Base-by-base conservation (phyloP, 2,329 filamentous ascomycete species). In the Curvularia sp. region DNA sequence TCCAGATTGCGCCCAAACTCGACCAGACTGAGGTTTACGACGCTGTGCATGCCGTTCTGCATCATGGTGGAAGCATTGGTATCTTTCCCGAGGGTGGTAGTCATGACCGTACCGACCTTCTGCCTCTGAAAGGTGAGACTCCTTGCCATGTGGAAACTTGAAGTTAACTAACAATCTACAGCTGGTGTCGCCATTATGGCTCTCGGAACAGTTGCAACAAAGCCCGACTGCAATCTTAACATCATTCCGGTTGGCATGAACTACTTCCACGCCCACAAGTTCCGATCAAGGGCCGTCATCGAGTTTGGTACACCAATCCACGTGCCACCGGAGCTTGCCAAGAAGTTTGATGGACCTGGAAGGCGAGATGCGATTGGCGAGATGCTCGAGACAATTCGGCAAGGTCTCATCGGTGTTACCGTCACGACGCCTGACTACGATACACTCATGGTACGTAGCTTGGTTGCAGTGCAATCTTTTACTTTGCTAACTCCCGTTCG, bases 171-270 rank as follows among this genome's bases (percentile, higher is more conserved):
- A 76, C 44, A 47, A 7, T 30, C 15, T 55, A 10, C 64, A 87
- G 94, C 95, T 69, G 94, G 94, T 76, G 92, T 99, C 60, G 95
- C 95, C 58, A 95, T 99, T 73, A 99, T 99, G 94, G 95, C 94
- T 12, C 85, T 99, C 35, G 94, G 94, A 39, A 90, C 95, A 0
- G 83, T 98, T 51, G 92, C 91, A 5, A 89, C 92, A 56, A 88
- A 93, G 61, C 93, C 93, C 2, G 85, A 94, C 64, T 97, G 92
- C 73, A 92, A 91, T 30, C 82, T 99, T 61, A 96, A 93, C 78
- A 97, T 99, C 69, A 92, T 99, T 24, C 95, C 95, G 3, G 93
- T 95, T 51, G 94, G 94, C 69, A 97, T 99, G 94, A 99, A 99
- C 79, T 99, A 99, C 79, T 99, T 99, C 80, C 94, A 98, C 78